These are phyloP conservation scores for Quercus rubra DNA, from an alignment of 306 rosid genomes.

Conservation along the genomic window DNA sequence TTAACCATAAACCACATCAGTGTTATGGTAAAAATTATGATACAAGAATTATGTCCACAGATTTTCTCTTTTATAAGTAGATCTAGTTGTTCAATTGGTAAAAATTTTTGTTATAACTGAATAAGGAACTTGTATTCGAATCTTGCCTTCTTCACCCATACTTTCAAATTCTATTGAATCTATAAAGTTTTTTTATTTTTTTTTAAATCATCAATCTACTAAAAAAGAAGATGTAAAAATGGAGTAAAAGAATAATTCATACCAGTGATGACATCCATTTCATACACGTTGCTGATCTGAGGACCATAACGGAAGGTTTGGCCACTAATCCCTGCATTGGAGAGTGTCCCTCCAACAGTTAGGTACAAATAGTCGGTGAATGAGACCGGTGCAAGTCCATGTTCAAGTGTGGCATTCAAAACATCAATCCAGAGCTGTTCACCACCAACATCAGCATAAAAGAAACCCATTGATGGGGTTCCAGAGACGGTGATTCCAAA, in stretches of 20 bases:
- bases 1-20: too few species aligned
- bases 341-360: slow-evolving; percentile 74
- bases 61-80: too few species aligned
- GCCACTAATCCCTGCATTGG: slow-evolving; percentile 74
- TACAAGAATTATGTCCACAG: too few species aligned
- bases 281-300: slow-evolving; percentile 60
- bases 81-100: too few species aligned
- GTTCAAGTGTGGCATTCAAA: slow-evolving; percentile 38
- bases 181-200: too few species aligned
- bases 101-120: too few species aligned
- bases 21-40: too few species aligned
- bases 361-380: slow-evolving; percentile 74
- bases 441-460: slow-evolving; percentile 68
- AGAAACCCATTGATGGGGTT: slow-evolving; percentile 27
- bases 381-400: slow-evolving; percentile 61
- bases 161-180: too few species aligned
- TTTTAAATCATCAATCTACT: too few species aligned
- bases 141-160: too few species aligned
- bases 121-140: too few species aligned
- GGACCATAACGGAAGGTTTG: slow-evolving; percentile 68
- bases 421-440: slow-evolving; percentile 67
- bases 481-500: slow-evolving; percentile 22
- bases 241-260: background rate
- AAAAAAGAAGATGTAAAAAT: background rate
- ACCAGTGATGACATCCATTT: slow-evolving; percentile 77